phyloP scores from a whole-genome alignment of 768 basidiomycete genomes.

The Tremella fuciformis region DNA sequence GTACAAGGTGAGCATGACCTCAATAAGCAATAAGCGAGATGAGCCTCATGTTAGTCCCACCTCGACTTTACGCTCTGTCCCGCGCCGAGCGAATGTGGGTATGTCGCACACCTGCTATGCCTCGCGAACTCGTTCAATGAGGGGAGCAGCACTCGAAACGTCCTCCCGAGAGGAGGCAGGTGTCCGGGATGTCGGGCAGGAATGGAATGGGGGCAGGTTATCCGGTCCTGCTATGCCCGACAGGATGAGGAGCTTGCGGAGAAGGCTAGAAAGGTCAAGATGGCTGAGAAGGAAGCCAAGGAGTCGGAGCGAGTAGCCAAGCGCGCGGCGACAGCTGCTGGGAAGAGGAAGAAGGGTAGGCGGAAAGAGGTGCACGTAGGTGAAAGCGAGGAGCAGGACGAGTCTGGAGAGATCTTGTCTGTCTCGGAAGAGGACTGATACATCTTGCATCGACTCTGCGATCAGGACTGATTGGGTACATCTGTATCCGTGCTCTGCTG shows the following conservation, averaged over 20 bases:
- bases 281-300: too few relatives aligned
- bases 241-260: conserved; percentile 22
- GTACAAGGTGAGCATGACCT: conserved; percentile 23
- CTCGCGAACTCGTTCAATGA: conserved; percentile 38
- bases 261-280: not conserved
- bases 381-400: too few relatives aligned
- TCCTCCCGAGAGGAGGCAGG: conserved; percentile 44
- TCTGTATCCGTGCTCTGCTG: too few relatives aligned
- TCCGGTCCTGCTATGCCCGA: conserved; percentile 49
- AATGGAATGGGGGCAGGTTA: conserved; percentile 50
- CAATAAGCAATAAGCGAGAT: not conserved
- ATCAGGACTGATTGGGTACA: too few relatives aligned
- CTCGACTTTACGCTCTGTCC: conserved; percentile 47
- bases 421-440: too few relatives aligned
- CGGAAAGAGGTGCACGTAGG: too few relatives aligned
- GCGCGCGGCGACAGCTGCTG: too few relatives aligned
- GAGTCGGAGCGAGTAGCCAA: too few relatives aligned
- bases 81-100: conserved; percentile 11
- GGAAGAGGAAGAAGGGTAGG: too few relatives aligned
- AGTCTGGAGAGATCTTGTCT: too few relatives aligned
- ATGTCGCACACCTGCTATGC: conserved; percentile 43
- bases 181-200: conserved; percentile 45
- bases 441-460: too few relatives aligned
- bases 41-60: conserved; percentile 34
- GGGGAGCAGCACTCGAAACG: conserved; percentile 5